Evolutionary conservation across 2,329 filamentous ascomycete species (phyloP).

Genomic region (Xylaria sp.): DNA sequence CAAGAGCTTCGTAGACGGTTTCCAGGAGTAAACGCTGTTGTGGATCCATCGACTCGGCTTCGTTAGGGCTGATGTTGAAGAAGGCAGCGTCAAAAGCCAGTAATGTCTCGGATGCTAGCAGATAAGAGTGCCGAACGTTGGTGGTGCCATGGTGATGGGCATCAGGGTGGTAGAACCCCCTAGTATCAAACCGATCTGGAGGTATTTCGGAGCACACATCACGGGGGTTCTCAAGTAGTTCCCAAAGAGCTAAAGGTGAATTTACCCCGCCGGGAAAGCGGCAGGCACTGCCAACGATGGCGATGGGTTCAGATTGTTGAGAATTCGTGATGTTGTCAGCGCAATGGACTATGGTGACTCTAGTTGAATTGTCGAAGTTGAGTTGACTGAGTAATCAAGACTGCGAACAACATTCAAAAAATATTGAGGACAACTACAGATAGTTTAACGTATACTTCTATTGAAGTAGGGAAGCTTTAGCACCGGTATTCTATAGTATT

Average conservation of each 20-base stretch:
- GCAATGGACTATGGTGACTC: too few species aligned
- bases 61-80: constrained; percentile 17
- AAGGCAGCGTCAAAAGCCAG: constrained; percentile 4
- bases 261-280: not conserved
- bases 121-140: constrained; percentile 5
- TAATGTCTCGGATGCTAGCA: not conserved
- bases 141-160: constrained; percentile 40
- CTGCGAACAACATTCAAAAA: too few species aligned
- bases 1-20: constrained; percentile 1
- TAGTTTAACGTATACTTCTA: too few species aligned
- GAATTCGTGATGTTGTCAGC: too few species aligned
- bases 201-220: not conserved
- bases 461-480: too few species aligned
- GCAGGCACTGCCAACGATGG: not conserved
- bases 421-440: too few species aligned
- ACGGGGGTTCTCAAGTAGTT: not conserved
- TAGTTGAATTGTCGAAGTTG: too few species aligned
- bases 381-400: too few species aligned
- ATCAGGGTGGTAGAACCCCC: constrained; percentile 44
- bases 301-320: too few species aligned
- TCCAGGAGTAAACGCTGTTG: constrained; percentile 21
- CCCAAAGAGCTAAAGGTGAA: not conserved
- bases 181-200: constrained; percentile 34
- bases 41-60: constrained; percentile 29
- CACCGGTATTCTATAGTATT: too few species aligned